Conservation (phyloP, 202 grass and related monocot genomes). For the Brachypodium distachyon region DNA sequence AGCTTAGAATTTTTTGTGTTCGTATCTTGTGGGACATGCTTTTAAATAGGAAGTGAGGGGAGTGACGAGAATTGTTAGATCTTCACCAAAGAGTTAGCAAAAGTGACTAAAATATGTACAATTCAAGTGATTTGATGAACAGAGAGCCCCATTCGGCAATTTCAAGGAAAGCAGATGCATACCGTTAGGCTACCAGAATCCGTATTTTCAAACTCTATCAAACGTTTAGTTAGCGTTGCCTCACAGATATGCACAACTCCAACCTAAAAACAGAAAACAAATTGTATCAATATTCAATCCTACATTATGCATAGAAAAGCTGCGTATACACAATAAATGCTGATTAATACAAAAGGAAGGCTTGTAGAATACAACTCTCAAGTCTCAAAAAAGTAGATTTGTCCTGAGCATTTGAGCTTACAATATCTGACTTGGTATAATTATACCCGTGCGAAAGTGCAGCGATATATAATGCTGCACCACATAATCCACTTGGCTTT, state of each 20-base stretch:
- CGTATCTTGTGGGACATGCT: too few species aligned
- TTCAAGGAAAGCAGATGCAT: constrained; percentile 15
- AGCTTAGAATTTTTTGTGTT: too few species aligned
- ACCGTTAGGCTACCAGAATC: constrained; percentile 81
- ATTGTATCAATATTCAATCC: background rate
- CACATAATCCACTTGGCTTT: constrained; percentile 93
- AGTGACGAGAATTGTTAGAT: too few species aligned
- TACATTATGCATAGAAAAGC: background rate
- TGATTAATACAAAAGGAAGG: background rate
- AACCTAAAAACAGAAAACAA: background rate
- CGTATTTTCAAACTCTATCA: constrained; percentile 94
- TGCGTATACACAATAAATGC: background rate
- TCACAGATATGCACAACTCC: constrained; percentile 55
- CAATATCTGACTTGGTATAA: constrained; percentile 79
- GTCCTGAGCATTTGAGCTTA: constrained; percentile 25
- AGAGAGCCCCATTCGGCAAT: background rate
- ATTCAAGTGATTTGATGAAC: background rate
- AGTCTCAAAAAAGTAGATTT: background rate
- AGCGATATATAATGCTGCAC: constrained; percentile 89
- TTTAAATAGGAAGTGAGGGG: too few species aligned
- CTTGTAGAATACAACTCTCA: background rate
- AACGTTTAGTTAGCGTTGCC: constrained; percentile 74
- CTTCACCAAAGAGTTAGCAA: too few species aligned
- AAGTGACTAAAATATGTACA: too few species aligned
- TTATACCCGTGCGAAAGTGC: constrained; percentile 62